Evolutionary conservation across 2,329 filamentous ascomycete genomes (phyloP), one percentile per base, ranked within the genome.

Genomic region (Cladophialophora psammophila): DNA sequence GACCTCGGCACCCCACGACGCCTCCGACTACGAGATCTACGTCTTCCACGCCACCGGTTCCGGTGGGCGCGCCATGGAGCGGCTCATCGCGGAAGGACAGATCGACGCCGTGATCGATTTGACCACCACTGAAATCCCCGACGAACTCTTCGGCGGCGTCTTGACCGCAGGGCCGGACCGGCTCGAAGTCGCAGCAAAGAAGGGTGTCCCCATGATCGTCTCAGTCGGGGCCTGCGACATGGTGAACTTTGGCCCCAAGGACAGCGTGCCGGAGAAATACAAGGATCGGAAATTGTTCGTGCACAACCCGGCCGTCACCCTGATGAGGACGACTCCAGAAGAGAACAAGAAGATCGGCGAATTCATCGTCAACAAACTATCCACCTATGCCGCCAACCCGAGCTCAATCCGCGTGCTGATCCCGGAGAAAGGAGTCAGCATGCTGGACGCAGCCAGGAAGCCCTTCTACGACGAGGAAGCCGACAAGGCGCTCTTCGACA

Each of bases 31-130:
- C 58, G 89, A 91, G 70, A 82, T 85, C 1, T 89, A 87, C 70
- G 81, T 91, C 1, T 92, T 92, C 73, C 89, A 91, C 72, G 89
- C 89, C 2, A 91, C 89, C 0, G 90, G 90, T 0, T 83, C 88
- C 13, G 90, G 90, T 0, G 90, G 90, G 1, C 83, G 83, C 60
- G 87, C 89, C 0, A 90, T 92, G 89, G 90, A 92, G 74, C 80
- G 87, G 0, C 79, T 92, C 2, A 78, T 91, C 0, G 73, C 75
- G 0, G 85, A 89, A 71, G 81, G 81, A 0, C 78, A 80, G n/a
- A 79, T 92, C 1, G 87, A 91, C 72, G 90, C 86, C 0, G 83
- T 91, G 0, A 78, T 91, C 3, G 90, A 92, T 73, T 77, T 92
- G n/a, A 92, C 90, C 0, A 91, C 89, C 0, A 90, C 88, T 0